phyloP scores from a whole-genome alignment of 179 eudicot genomes.

The Beta corolliflora region DNA sequence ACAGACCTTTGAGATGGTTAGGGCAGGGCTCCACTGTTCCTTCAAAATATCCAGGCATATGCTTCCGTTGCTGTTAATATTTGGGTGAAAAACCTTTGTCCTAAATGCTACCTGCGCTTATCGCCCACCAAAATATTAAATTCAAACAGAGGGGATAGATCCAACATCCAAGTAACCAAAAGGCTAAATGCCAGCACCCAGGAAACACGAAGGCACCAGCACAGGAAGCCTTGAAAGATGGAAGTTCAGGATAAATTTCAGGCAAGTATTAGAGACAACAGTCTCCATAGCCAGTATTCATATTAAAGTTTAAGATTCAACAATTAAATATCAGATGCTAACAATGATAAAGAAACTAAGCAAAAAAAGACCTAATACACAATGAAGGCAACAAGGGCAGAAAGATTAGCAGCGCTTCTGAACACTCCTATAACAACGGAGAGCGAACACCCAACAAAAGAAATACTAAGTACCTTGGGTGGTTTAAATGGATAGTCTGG shows the following conservation, averaged over 20 bases:
- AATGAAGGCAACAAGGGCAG: not conserved
- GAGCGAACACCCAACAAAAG: not conserved
- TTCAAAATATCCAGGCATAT: constrained; percentile 77
- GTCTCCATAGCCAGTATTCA: not conserved
- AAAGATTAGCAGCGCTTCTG: not conserved
- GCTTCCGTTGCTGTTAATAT: constrained; percentile 72
- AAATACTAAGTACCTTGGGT: constrained; percentile 50
- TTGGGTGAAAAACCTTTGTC: constrained; percentile 83
- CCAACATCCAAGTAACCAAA: not conserved
- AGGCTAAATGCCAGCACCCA: not conserved
- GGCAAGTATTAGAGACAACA: not conserved
- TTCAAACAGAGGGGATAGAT: not conserved
- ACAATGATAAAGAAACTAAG: not conserved
- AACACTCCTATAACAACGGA: not conserved
- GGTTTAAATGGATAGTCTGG: constrained; percentile 80
- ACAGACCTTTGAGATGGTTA: constrained; percentile 72
- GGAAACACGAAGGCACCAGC: not conserved
- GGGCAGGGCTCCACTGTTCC: constrained; percentile 85
- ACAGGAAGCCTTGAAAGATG: not conserved
- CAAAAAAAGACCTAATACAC: not conserved
- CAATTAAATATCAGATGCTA: not conserved
- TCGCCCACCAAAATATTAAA: not conserved
- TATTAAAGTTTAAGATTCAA: not conserved
- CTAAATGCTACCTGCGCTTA: constrained; percentile 67
- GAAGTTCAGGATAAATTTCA: not conserved